Evolutionary conservation across 2,329 filamentous ascomycete species (phyloP).

Genomic region (Hymenoscyphus scutula): DNA sequence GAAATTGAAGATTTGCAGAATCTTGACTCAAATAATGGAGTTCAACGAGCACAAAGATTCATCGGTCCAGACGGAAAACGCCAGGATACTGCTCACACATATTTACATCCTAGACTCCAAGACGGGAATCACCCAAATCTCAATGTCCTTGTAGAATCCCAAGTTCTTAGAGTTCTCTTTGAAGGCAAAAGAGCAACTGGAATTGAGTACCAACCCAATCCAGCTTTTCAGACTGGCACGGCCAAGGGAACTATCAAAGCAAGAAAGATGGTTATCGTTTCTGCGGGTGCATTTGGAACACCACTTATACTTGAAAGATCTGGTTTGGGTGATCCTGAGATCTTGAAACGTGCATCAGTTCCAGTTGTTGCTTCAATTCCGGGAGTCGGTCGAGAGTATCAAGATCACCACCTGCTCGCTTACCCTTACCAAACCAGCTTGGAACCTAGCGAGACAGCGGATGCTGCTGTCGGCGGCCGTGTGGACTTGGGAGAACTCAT

Average conservation of each 20-base stretch:
- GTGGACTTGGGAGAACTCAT: conserved; percentile 39
- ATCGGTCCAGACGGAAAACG: conserved; percentile 48
- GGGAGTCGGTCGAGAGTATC: conserved; percentile 50
- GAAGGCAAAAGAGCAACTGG: conserved; percentile 37
- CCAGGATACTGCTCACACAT: conserved; percentile 53
- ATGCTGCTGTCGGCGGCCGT: conserved; percentile 47
- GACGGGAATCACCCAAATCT: conserved; percentile 51
- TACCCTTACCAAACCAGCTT: conserved; percentile 49
- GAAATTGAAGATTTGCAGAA: conserved; percentile 52
- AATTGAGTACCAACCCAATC: conserved; percentile 49
- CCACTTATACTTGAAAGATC: conserved; percentile 56
- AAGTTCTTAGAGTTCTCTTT: conserved; percentile 53
- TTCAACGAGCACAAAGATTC: conserved; percentile 45
- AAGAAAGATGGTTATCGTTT: conserved; percentile 50
- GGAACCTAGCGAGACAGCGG: conserved; percentile 44
- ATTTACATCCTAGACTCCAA: conserved; percentile 49
- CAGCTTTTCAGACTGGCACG: conserved; percentile 33
- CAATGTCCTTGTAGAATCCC: conserved; percentile 53
- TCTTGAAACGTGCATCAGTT: conserved; percentile 46
- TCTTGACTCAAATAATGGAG: conserved; percentile 38
- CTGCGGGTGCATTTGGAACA: conserved; percentile 35
- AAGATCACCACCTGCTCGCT: conserved; percentile 52
- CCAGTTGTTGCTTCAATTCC: conserved; percentile 44
- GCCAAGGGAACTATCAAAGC: conserved; percentile 34
- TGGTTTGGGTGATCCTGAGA: conserved; percentile 49